phyloP scores from a whole-genome alignment of 192 early-diverging fungal species.

The Coemansia sp. region DNA sequence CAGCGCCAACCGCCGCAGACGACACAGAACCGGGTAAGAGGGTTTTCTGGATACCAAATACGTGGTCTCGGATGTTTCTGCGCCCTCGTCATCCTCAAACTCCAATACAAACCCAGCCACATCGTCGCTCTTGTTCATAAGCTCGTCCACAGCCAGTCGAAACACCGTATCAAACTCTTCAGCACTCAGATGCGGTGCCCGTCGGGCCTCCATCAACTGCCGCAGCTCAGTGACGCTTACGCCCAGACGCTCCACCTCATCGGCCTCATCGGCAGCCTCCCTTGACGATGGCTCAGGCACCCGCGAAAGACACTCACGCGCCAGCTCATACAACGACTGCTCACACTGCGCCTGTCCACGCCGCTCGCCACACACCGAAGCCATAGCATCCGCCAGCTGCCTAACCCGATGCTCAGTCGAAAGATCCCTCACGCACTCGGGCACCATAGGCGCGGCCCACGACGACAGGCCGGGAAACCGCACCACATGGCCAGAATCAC shows the following conservation, averaged over 20 bases:
- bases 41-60: conserved; percentile 38
- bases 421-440: conserved; percentile 43
- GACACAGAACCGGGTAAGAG: conserved; percentile 29
- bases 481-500: conserved; percentile 42
- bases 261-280: conserved; percentile 28
- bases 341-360: conserved; percentile 43
- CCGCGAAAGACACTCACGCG: conserved; percentile 14
- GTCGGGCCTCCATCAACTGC: conserved; percentile 10
- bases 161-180: conserved; percentile 44
- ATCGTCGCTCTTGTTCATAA: conserved; percentile 10
- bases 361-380: conserved; percentile 24
- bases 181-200: conserved; percentile 25
- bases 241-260: conserved; percentile 50
- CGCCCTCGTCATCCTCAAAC: conserved; percentile 22
- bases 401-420: conserved; percentile 38
- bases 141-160: conserved; percentile 20
- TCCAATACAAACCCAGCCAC: conserved; percentile 27
- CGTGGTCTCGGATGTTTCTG: conserved; percentile 10
- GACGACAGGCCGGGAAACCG: conserved; percentile 33
- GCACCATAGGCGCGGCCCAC: conserved; percentile 24
- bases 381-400: conserved; percentile 39
- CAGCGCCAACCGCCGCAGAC: conserved; percentile 22
- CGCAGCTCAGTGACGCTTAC: conserved; percentile 38
- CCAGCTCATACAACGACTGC: conserved; percentile 32
- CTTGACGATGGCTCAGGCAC: neutral